Evolutionary conservation across 2,329 filamentous ascomycete species (phyloP), one percentile per base, ranked within the genome.

Genomic region (Arachnomyces sp.): DNA sequence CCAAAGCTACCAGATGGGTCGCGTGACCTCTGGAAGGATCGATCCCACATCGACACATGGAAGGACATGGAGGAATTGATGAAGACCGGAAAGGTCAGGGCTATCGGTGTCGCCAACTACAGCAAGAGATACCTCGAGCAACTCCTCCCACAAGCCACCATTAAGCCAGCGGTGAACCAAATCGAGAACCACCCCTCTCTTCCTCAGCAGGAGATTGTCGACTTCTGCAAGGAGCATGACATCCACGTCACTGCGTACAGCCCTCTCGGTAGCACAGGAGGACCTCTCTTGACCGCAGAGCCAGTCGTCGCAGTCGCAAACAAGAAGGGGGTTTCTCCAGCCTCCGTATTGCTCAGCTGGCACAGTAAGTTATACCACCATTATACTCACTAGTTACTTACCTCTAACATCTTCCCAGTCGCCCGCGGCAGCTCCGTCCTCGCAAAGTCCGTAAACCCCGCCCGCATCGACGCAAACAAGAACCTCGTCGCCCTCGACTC

Each of bases 171-270:
- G 5, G 74, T 84, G 46, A 89, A 90, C 66, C 84, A 92, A 70
- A 83, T 90, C 55, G 84, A 90, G 66, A 80, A 76, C 54, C 82
- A 92, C 61, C 83, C 84, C 0, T 85, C 86, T 34, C 61, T 77
- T 11, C 74, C 71, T 28, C 75, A 78, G 49, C 59, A 66, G 42
- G 67, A 73, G 39, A 70, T 71, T 48, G 56, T 74, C 18, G 61
- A 70, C 36, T 73, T 68, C 52, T 73, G 72, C 54, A 62, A 67
- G 35, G 51, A 62, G 20, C 67, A 68, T 48, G 67, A 66, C 14
- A 76, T 76, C 40, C 64, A 68, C 41, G 61, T 76, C 34, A 74
- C 71, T 4, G 71, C 71, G 7, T 77, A 75, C 55, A 46, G 59
- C 36, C 62, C 61, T 9, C 52, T 65, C 17, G 63, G 61, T 4